Conservation (phyloP, 345 rosid species). For the Citrus unshiu region DNA sequence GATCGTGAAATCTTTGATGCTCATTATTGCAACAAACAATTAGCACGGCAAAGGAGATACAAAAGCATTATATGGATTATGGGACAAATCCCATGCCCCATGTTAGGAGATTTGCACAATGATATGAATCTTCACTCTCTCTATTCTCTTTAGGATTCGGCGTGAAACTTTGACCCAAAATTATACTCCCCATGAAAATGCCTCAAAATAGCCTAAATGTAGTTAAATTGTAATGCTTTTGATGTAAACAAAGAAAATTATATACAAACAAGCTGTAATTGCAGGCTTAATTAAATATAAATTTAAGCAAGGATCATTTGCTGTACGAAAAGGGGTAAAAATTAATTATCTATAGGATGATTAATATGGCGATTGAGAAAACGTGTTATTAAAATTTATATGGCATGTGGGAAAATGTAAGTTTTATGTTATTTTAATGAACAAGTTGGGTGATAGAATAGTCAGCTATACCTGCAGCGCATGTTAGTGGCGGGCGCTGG, state of each 20-base stretch:
- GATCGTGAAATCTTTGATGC: too few relatives aligned
- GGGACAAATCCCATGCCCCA: constrained; percentile 5
- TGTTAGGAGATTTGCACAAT: neutral
- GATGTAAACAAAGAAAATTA: too few relatives aligned
- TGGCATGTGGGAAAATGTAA: neutral
- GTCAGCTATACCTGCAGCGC: neutral
- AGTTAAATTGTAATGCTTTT: too few relatives aligned
- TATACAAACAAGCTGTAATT: too few relatives aligned
- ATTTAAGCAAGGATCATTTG: neutral
- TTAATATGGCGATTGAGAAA: neutral
- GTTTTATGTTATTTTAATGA: neutral
- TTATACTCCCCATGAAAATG: neutral
- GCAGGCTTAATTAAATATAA: neutral
- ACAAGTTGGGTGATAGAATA: neutral
- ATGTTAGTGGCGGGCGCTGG: neutral
- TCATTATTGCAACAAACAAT: too few relatives aligned
- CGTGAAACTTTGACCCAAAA: neutral
- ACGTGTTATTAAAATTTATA: neutral
- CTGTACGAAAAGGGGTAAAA: neutral
- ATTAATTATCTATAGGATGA: neutral
- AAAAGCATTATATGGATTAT: neutral
- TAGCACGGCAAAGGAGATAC: neutral
- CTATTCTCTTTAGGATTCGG: neutral
- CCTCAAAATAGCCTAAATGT: neutral
- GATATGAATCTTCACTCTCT: neutral